Base-by-base conservation (phyloP, 768 basidiomycete genomes). In the Vararia minispora region DNA sequence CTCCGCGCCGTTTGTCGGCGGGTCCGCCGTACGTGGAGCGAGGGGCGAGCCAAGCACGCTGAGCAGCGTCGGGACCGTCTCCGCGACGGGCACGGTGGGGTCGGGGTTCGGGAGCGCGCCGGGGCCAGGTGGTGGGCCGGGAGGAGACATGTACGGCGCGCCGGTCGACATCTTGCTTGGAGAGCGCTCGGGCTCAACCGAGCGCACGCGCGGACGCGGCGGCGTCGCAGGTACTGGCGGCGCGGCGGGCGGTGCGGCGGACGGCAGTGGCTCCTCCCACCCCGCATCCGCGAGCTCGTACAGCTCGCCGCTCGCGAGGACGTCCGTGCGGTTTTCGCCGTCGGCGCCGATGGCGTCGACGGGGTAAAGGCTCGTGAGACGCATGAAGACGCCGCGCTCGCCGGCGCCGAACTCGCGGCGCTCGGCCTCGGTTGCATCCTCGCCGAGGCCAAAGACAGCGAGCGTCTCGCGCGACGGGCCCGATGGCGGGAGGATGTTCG, bases 281-380 rank as follows among this genome's bases (percentile, higher is more conserved):
- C 80, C 81, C 35, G 68, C 63, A 43, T 87, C 86, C 2, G 74
- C 85, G 23, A 89, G 63, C 55, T 89, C 86, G 45, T 79, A 88
- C 35, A 88, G 56, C 69, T 72, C 72, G 11, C 86, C 86, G 42
- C 71, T 67, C n/a, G 71, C 74, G n/a, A n/a, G n/a, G n/a, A n/a
- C n/a, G n/a, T n/a, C n/a, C n/a, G n/a, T n/a, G 44, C 82, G 64
- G 33, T 76, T 76, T 53, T 84, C 79, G 4, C 72, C 72, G 26
- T 67, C 59, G 17, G 55, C 44, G 25, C 57, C 62, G 5, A 59
- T 48, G 3, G 68, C 60, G 24, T 86, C 79, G 25, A 72, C 74
- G 3, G 81, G 61, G 46, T 75, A 78, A 24, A 89, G 56, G 4
- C 70, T 72, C 40, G 79, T 73, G 18, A 89, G 50, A 20, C 66